phyloP scores from a whole-genome alignment of 352 stramenopile genomes.

The Globisporangium perplexum region DNA sequence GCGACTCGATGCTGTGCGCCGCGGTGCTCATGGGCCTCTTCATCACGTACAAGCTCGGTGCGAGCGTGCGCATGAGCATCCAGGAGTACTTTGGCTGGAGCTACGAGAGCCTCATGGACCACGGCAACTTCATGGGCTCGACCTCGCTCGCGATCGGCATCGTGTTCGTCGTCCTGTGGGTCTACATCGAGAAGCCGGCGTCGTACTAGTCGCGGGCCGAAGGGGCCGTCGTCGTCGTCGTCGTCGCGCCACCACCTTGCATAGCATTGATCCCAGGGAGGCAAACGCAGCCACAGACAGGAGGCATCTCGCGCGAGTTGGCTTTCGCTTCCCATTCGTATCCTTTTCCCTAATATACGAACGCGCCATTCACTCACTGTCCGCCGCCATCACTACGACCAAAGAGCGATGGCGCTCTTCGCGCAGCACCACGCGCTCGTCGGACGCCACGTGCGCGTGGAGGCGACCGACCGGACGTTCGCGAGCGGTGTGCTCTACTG shows the following conservation, averaged over 20 bases:
- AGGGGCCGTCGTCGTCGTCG: no score
- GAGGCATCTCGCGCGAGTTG: no score
- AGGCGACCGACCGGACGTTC: slow-evolving; percentile 28
- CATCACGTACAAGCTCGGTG: slow-evolving; percentile 72
- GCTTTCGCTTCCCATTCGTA: not conserved
- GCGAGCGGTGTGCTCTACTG: slow-evolving; percentile 39
- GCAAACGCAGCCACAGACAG: not conserved
- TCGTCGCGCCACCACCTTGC: not conserved
- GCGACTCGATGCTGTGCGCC: slow-evolving; percentile 66
- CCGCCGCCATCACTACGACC: no score
- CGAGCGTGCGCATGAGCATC: slow-evolving; percentile 80
- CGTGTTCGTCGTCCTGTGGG: slow-evolving; percentile 81
- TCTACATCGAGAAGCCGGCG: slow-evolving; percentile 70
- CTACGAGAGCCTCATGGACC: slow-evolving; percentile 84
- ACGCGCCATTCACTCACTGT: not conserved
- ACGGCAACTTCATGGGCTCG: slow-evolving; percentile 84
- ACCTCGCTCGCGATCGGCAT: slow-evolving; percentile 74
- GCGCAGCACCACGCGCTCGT: slow-evolving; percentile 21
- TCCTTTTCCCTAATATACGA: not conserved
- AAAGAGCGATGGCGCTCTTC: slow-evolving; percentile 25
- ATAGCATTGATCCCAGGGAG: not conserved
- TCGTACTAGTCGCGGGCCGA: slow-evolving; percentile 8
- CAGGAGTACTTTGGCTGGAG: slow-evolving; percentile 88
- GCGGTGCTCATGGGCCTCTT: slow-evolving; percentile 69
- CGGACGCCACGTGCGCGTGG: slow-evolving; percentile 27